phyloP scores from a whole-genome alignment of 2,329 filamentous ascomycete genomes.

The Clonostachys rhizophaga region DNA sequence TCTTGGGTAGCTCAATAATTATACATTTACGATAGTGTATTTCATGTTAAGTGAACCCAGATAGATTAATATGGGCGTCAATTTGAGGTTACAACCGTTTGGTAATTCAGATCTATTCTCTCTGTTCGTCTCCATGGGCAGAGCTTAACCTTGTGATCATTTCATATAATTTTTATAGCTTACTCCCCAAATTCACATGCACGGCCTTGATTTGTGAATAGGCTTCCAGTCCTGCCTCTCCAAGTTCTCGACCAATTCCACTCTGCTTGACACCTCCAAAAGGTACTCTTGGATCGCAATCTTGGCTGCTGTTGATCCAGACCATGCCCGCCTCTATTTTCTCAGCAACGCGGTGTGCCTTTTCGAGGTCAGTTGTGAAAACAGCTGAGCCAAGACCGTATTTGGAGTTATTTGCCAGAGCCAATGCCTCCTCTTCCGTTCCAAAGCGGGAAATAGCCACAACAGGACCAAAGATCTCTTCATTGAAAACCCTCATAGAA shows the following conservation, averaged over 20 bases:
- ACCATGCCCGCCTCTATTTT: conserved; percentile 45
- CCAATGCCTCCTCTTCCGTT: conserved; percentile 13
- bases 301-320: conserved; percentile 22
- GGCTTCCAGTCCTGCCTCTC: conserved; percentile 31
- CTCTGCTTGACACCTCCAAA: conserved; percentile 51
- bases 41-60: no score
- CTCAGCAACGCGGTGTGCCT: conserved; percentile 26
- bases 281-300: conserved; percentile 12
- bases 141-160: not conserved
- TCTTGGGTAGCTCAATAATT: no score
- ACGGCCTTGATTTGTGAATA: conserved; percentile 29
- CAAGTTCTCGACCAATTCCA: conserved; percentile 49
- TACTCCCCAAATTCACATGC: conserved; percentile 13
- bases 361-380: conserved; percentile 45
- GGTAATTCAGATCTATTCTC: no score
- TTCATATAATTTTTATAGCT: conserved; percentile 2
- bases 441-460: conserved; percentile 10
- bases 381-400: conserved; percentile 49
- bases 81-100: no score
- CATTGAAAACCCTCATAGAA: conserved; percentile 10
- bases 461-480: conserved; percentile 18
- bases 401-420: conserved; percentile 26
- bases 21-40: no score
- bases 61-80: no score
- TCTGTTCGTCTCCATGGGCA: no score